Conservation (phyloP, 768 basidiomycete species). For the Kwoniella sp. region DNA sequence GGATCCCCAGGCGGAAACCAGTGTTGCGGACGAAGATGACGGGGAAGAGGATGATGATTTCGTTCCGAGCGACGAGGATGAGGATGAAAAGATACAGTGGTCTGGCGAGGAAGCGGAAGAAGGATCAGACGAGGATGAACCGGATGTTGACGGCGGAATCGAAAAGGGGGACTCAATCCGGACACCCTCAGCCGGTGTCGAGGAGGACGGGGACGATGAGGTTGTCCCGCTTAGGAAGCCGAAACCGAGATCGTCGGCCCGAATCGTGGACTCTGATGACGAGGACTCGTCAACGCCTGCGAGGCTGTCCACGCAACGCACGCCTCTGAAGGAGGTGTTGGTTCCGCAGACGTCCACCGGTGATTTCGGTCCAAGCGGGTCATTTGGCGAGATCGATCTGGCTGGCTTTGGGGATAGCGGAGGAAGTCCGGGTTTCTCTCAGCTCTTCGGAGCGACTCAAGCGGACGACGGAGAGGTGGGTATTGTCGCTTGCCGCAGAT, state of each 20-base stretch:
- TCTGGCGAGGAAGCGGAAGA: constrained; percentile 15
- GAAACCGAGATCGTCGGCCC: constrained; percentile 8
- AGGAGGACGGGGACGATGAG: constrained; percentile 18
- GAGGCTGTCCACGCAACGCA: background rate
- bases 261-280: constrained; percentile 28
- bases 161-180: background rate
- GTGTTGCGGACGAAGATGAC: constrained; percentile 14
- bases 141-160: background rate
- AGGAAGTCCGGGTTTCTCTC: constrained; percentile 41
- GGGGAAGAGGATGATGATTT: constrained; percentile 22
- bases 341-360: background rate
- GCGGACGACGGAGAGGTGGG: background rate
- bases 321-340: constrained; percentile 9
- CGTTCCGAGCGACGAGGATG: constrained; percentile 12
- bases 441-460: constrained; percentile 46
- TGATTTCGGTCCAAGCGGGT: background rate
- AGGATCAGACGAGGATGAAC: constrained; percentile 4
- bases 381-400: constrained; percentile 23
- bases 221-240: constrained; percentile 5
- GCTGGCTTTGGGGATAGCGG: constrained; percentile 26
- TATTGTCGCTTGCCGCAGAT: background rate
- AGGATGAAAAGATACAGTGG: constrained; percentile 12
- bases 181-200: background rate
- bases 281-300: constrained; percentile 9
- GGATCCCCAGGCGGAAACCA: background rate